These are phyloP conservation scores for Melampsora americana DNA, from an alignment of 1,284 basidiomycete species.

Conservation along the genomic window DNA sequence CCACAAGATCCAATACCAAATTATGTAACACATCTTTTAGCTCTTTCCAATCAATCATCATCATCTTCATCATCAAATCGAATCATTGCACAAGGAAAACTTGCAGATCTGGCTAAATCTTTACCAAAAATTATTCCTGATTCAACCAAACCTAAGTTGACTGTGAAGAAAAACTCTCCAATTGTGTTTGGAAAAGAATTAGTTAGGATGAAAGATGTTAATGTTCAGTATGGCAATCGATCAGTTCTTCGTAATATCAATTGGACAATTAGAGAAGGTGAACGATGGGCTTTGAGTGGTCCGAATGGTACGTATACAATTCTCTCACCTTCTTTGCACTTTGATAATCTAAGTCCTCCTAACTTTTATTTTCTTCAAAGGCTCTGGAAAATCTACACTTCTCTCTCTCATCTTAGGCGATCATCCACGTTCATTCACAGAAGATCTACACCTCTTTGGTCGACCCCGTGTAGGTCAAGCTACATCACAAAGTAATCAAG, in stretches of 20 bases:
- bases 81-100: not conserved
- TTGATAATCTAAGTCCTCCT: constrained; percentile 6
- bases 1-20: constrained; percentile 75
- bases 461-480: constrained; percentile 48
- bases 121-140: not conserved
- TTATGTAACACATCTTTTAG: constrained; percentile 74
- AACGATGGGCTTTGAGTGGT: constrained; percentile 82
- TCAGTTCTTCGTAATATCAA: constrained; percentile 68
- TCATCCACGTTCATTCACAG: constrained; percentile 87
- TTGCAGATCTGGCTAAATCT: not conserved
- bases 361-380: constrained; percentile 56
- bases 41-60: constrained; percentile 57
- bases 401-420: constrained; percentile 88
- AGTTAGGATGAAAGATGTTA: constrained; percentile 59
- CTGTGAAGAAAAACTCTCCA: not conserved
- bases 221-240: constrained; percentile 65
- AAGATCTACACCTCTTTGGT: constrained; percentile 57
- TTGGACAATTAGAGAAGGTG: constrained; percentile 75
- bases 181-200: not conserved
- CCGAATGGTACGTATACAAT: constrained; percentile 65
- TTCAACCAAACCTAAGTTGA: too few relatives aligned
- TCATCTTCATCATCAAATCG: not conserved
- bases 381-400: constrained; percentile 91
- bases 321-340: too few relatives aligned
- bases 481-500: constrained; percentile 45